phyloP scores from a whole-genome alignment of 768 basidiomycete genomes.

The Xerocomellus dryophilus region DNA sequence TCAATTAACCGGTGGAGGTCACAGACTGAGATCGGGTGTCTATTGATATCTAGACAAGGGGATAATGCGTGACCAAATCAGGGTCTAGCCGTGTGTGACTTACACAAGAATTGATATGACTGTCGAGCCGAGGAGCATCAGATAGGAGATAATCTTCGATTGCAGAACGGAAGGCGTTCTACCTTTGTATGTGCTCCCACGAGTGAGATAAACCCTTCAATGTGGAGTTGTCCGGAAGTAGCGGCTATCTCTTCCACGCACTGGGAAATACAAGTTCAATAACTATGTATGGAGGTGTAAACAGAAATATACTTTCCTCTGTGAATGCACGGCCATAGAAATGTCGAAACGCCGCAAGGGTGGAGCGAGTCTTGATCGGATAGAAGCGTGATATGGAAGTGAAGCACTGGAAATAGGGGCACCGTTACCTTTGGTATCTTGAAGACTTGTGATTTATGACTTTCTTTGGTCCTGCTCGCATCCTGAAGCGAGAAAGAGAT shows the following conservation, averaged over 20 bases:
- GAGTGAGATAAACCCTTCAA: constrained; percentile 84
- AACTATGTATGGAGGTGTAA: constrained; percentile 1
- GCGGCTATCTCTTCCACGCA: constrained; percentile 64
- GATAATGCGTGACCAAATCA: neutral
- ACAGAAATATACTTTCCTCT: constrained; percentile 47
- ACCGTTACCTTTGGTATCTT: constrained; percentile 63
- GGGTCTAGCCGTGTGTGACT: constrained; percentile 23
- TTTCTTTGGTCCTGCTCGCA: constrained; percentile 37
- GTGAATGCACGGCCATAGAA: constrained; percentile 70
- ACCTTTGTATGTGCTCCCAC: constrained; percentile 75
- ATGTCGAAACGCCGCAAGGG: constrained; percentile 64
- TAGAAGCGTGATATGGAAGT: constrained; percentile 17
- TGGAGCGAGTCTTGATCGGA: constrained; percentile 56
- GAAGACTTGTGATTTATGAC: constrained; percentile 44
- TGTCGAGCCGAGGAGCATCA: constrained; percentile 35
- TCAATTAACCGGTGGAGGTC: constrained; percentile 74
- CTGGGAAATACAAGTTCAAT: constrained; percentile 38
- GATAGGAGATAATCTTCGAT: constrained; percentile 17
- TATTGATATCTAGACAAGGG: constrained; percentile 65
- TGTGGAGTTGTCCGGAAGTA: constrained; percentile 45
- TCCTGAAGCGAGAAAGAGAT: constrained; percentile 71
- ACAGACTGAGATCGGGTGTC: constrained; percentile 60
- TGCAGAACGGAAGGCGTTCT: constrained; percentile 14
- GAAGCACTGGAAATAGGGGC: constrained; percentile 10
- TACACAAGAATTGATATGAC: constrained; percentile 88